These are phyloP conservation scores for Scheffersomyces quercinus DNA, from an alignment of 1,139 yeast species.

Conservation along the genomic window DNA sequence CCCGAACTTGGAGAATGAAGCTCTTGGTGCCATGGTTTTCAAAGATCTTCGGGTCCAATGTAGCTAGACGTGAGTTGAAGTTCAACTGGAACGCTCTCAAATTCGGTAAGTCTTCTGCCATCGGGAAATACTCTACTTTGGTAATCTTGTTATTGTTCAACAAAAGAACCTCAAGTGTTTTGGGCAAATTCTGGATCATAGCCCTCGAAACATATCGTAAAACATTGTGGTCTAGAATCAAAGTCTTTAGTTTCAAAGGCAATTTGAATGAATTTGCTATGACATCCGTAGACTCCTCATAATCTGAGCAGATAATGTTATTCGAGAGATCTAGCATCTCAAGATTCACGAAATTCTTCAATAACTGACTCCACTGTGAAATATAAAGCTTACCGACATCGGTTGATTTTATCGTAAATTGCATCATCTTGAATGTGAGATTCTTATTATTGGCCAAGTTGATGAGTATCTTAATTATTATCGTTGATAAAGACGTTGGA, in stretches of 20 bases:
- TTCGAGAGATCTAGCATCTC: conserved; percentile 27
- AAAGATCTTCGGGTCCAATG: conserved; percentile 2
- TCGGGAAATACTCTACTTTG: conserved; percentile 1
- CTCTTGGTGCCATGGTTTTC: conserved; percentile 1
- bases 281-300: conserved; percentile 20
- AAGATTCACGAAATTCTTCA: conserved; percentile 25
- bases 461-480: conserved; percentile 27
- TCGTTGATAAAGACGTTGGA: conserved; percentile 31
- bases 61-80: conserved; percentile 1
- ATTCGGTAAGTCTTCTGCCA: conserved; percentile 2
- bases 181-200: conserved; percentile 30
- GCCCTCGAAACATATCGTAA: conserved; percentile 20
- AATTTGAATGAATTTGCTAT: conserved; percentile 26
- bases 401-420: conserved; percentile 30
- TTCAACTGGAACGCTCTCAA: conserved; percentile 2
- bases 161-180: conserved; percentile 23
- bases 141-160: conserved; percentile 15
- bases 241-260: conserved; percentile 26
- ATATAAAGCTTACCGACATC: conserved; percentile 39
- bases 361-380: conserved; percentile 34
- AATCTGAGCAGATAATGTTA: conserved; percentile 25
- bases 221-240: conserved; percentile 30
- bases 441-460: conserved; percentile 20
- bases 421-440: conserved; percentile 21
- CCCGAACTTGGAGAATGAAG: not conserved